These are phyloP conservation scores for Fusarium fujikuroi DNA, from an alignment of 2,329 filamentous ascomycete species.

Conservation along the genomic window DNA sequence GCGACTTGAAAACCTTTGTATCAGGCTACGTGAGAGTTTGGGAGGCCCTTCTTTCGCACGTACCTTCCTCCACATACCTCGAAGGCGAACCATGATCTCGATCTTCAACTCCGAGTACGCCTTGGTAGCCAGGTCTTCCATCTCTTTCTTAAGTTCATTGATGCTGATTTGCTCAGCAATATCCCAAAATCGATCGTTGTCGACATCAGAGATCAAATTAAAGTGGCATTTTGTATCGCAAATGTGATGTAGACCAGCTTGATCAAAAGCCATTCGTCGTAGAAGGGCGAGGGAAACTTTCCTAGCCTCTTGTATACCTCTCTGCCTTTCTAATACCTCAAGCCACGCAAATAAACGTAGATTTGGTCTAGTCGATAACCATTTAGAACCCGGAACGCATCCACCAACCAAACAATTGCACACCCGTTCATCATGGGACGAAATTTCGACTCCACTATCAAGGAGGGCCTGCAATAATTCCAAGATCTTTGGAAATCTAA, in stretches of 20 bases:
- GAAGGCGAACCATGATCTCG: background rate
- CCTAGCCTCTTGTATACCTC: background rate
- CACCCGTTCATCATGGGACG: background rate
- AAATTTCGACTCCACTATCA: background rate
- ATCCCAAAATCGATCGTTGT: background rate
- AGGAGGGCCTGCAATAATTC: background rate
- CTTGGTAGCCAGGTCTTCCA: background rate
- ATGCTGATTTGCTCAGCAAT: background rate
- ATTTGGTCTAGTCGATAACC: too few relatives aligned
- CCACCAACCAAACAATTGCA: background rate
- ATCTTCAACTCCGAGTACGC: background rate
- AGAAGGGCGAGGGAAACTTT: background rate
- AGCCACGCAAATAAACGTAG: background rate
- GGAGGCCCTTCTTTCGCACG: too few relatives aligned
- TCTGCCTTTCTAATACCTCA: background rate
- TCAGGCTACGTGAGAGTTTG: too few relatives aligned
- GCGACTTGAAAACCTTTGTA: too few relatives aligned
- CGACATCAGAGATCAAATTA: accelerated
- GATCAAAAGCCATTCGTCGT: background rate
- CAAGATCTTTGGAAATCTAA: too few relatives aligned
- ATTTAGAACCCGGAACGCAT: background rate
- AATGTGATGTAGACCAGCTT: background rate
- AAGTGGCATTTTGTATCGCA: background rate
- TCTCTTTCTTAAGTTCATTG: background rate
- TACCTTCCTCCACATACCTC: accelerated